Conservation (phyloP, 1,139 yeast genomes). For the Nakaseomyces kungkrabaensis region DNA sequence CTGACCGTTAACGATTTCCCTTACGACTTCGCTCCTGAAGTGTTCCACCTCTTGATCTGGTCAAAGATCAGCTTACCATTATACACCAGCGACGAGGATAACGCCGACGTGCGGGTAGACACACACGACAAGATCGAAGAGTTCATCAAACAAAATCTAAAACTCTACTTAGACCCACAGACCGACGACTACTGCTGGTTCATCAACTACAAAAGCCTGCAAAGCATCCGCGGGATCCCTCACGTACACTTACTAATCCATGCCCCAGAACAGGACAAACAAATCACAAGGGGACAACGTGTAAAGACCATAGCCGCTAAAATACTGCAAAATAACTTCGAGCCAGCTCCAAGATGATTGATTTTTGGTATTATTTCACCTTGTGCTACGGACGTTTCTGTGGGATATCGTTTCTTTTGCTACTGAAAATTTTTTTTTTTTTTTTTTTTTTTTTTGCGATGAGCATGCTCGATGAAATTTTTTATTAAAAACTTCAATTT, state of each 20-base stretch:
- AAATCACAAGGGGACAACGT: neutral
- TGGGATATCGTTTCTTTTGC: neutral
- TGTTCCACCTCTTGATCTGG: conserved; percentile 36
- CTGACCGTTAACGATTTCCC: conserved; percentile 34
- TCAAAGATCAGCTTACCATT: conserved; percentile 35
- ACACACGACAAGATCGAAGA: conserved; percentile 13
- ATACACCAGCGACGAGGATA: conserved; percentile 14
- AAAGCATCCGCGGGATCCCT: conserved; percentile 49
- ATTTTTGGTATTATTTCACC: too few relatives aligned
- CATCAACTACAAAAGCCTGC: conserved; percentile 51
- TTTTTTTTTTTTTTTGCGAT: neutral
- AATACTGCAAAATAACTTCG: neutral
- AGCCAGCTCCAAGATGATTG: neutral
- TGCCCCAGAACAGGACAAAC: neutral
- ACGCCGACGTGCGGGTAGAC: conserved; percentile 9
- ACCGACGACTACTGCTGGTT: conserved; percentile 37
- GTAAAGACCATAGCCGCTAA: neutral
- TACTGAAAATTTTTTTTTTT: too few relatives aligned
- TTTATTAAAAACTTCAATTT: neutral
- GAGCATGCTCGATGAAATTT: neutral
- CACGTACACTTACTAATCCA: conserved; percentile 44
- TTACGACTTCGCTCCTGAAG: conserved; percentile 31
- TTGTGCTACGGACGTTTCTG: neutral
- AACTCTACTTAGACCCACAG: conserved; percentile 6
- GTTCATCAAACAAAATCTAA: conserved; percentile 14